Conservation (phyloP, 2,329 filamentous ascomycete genomes). For the Chrysosporium queenslandicum region DNA sequence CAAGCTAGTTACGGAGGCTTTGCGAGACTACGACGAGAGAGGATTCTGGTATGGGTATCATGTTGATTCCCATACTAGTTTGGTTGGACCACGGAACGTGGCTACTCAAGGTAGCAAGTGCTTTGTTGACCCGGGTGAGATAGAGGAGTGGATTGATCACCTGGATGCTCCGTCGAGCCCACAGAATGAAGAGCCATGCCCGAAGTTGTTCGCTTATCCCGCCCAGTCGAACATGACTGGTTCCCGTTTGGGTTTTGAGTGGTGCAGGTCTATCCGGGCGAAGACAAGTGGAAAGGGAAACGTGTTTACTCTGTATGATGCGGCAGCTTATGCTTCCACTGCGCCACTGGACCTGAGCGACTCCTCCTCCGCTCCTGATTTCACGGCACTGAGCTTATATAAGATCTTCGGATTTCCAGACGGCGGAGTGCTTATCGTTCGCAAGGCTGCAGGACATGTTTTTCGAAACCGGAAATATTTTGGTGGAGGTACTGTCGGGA, state of each 20-base stretch:
- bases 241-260: constrained; percentile 59
- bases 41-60: constrained; percentile 82
- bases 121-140: constrained; percentile 52
- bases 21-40: constrained; percentile 51
- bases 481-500: constrained; percentile 87
- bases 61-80: constrained; percentile 71
- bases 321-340: constrained; percentile 70
- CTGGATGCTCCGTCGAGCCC: constrained; percentile 11
- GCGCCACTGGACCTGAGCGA: constrained; percentile 62
- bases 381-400: constrained; percentile 78
- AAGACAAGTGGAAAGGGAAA: constrained; percentile 21
- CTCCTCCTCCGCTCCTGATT: constrained; percentile 59
- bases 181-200: constrained; percentile 21
- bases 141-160: constrained; percentile 54
- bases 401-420: constrained; percentile 98
- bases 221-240: constrained; percentile 93
- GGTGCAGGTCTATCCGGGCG: constrained; percentile 47
- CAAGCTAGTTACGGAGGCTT: constrained; percentile 71
- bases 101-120: constrained; percentile 53
- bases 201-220: constrained; percentile 63
- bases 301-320: constrained; percentile 67
- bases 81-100: constrained; percentile 70
- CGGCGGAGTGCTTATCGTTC: constrained; percentile 72
- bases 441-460: constrained; percentile 55
- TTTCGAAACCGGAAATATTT: constrained; percentile 69